Conservation (phyloP, 768 basidiomycete genomes). For the Hypholoma sublateritium region DNA sequence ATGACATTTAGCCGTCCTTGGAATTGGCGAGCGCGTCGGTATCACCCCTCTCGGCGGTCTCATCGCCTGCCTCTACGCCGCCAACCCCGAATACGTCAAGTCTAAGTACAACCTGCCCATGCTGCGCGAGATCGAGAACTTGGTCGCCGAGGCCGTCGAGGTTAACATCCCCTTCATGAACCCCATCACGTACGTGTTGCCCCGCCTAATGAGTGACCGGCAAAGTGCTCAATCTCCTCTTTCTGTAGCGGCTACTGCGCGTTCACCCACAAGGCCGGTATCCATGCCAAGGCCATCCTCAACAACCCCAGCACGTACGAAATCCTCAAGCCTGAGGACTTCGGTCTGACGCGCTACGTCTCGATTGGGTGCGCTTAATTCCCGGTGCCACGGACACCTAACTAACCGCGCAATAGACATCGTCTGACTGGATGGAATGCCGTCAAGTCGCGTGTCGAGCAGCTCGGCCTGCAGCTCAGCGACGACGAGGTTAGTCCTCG, state of each 20-base stretch:
- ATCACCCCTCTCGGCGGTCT: constrained; percentile 98
- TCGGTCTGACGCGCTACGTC: constrained; percentile 95
- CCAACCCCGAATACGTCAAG: constrained; percentile 99
- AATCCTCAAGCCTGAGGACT: constrained; percentile 98
- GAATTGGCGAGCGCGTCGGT: constrained; percentile 98
- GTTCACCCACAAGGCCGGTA: constrained; percentile 99
- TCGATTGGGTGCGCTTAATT: constrained; percentile 75
- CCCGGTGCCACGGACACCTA: not conserved
- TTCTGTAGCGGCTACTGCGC: constrained; percentile 89
- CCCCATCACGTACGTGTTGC: constrained; percentile 71
- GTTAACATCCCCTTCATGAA: constrained; percentile 98
- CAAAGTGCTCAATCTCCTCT: not conserved
- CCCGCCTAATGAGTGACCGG: not conserved
- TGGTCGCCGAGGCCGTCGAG: constrained; percentile 98
- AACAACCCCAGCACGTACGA: constrained; percentile 99
- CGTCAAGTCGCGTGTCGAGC: constrained; percentile 99
- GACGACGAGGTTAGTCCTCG: constrained; percentile 74
- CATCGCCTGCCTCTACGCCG: constrained; percentile 94
- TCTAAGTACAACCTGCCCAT: constrained; percentile 97
- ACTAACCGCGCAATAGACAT: constrained; percentile 48
- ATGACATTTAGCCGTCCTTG: constrained; percentile 72
- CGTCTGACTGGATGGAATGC: constrained; percentile 99
- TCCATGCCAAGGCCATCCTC: constrained; percentile 98
- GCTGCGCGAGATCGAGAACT: constrained; percentile 98
- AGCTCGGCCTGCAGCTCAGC: constrained; percentile 84